A percentile compares a stretch with the other conserved stretches of the same genome.
Evolutionary conservation across 2,329 filamentous ascomycete genomes (phyloP).

Genomic region (Aspergillus sp.): DNA sequence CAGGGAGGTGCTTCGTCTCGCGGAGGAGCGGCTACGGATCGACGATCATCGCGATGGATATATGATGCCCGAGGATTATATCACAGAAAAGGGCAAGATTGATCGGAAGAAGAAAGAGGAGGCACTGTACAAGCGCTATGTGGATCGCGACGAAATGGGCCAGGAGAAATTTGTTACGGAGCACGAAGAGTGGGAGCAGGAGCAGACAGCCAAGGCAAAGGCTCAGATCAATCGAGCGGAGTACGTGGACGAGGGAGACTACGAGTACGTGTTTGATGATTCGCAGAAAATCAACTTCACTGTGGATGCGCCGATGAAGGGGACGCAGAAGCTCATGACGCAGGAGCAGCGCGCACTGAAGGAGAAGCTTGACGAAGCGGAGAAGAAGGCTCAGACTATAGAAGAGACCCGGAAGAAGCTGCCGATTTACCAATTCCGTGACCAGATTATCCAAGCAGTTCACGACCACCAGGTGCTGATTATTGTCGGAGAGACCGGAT

Average conservation of each 20-base stretch:
- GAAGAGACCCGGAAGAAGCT: conserved; percentile 89
- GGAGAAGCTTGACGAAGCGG: conserved; percentile 82
- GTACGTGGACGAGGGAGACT: conserved; percentile 77
- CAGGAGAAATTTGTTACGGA: conserved; percentile 91
- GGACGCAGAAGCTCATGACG: conserved; percentile 71
- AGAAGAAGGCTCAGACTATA: conserved; percentile 84
- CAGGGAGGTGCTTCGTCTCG: conserved; percentile 76
- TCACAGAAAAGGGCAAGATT: conserved; percentile 89
- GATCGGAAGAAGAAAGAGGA: conserved; percentile 86
- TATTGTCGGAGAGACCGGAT: conserved; percentile 92
- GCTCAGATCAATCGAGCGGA: conserved; percentile 79
- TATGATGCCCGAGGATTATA: conserved; percentile 90
- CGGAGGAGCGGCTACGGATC: conserved; percentile 82
- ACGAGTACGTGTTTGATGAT: conserved; percentile 92
- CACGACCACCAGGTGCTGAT: conserved; percentile 84
- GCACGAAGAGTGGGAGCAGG: conserved; percentile 93
- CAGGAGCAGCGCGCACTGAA: conserved; percentile 80
- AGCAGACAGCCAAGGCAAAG: conserved; percentile 86
- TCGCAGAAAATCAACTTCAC: conserved; percentile 85
- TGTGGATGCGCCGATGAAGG: conserved; percentile 72
- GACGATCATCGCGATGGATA: conserved; percentile 94
- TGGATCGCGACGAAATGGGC: conserved; percentile 84
- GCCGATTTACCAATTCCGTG: conserved; percentile 85
- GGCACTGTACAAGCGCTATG: conserved; percentile 85
- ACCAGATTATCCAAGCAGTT: conserved; percentile 86